Percentiles rank a stretch among this genome's conserved stretches.
Conservation (phyloP, 352 stramenopile genomes). For the Globisporangium nunn region DNA sequence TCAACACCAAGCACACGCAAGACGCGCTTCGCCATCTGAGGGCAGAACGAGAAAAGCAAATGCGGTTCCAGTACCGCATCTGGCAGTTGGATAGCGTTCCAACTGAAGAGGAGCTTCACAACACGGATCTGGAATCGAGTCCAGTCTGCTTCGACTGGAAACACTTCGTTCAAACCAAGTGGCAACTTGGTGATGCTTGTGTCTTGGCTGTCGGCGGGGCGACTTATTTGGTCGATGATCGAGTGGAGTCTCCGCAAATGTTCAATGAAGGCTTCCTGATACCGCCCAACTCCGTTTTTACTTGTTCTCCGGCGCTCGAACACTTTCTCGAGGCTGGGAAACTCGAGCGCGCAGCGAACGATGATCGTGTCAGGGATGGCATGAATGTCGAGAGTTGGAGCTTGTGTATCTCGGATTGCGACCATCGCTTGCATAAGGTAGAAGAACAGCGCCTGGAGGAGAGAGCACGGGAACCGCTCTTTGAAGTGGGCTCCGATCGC, state of each 20-base stretch:
- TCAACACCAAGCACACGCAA: not conserved
- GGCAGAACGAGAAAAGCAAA: slow-evolving; percentile 1
- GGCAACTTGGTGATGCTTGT: not conserved
- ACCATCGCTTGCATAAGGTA: not conserved
- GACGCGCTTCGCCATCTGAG: not conserved
- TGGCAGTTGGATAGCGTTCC: slow-evolving; percentile 2
- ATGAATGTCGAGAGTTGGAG: not conserved
- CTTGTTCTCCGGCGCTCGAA: not conserved
- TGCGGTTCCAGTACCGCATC: slow-evolving; percentile 1
- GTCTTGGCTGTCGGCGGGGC: not conserved
- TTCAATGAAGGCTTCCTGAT: not conserved
- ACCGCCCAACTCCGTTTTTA: not conserved
- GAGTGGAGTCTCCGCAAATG: slow-evolving; percentile 4
- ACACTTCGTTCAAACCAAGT: not conserved
- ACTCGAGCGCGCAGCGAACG: slow-evolving; percentile 7
- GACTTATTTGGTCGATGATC: not conserved
- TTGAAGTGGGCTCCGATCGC: slow-evolving; percentile 2
- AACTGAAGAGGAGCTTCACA: slow-evolving; percentile 9
- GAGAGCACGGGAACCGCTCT: slow-evolving; percentile 4
- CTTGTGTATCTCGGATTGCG: not conserved
- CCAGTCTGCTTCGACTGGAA: not conserved
- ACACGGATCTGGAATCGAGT: slow-evolving; percentile 1
- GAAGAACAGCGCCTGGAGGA: slow-evolving; percentile 4
- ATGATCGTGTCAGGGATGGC: slow-evolving; percentile 5
- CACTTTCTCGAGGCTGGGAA: not conserved